Percentiles rank a stretch among this genome's conserved stretches.
Evolutionary conservation across 1,284 basidiomycete genomes (phyloP).

Genomic region (Tremellales sp.): DNA sequence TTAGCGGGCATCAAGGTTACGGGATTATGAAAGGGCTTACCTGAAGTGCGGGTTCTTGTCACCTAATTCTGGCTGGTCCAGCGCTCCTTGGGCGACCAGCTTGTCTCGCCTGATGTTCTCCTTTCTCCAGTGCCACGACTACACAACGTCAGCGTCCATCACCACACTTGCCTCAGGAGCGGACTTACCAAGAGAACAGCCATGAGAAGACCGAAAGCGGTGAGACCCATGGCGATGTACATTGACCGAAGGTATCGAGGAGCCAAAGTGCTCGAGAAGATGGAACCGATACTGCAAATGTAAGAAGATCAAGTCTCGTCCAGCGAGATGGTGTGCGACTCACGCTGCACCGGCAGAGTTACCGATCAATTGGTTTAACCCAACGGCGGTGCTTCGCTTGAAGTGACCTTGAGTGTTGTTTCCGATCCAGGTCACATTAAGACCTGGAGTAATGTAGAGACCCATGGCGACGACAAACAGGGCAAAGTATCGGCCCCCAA

Average conservation of each 20-base stretch:
- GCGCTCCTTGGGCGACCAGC: constrained; percentile 17
- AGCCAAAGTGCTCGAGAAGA: constrained; percentile 8
- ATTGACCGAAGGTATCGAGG: constrained; percentile 12
- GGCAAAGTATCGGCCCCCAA: constrained; percentile 17
- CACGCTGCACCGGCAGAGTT: constrained; percentile 22
- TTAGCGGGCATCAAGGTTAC: too few relatives aligned
- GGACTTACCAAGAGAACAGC: constrained; percentile 7
- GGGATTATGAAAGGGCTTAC: constrained; percentile 13
- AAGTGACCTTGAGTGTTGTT: constrained; percentile 25
- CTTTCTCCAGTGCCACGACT: neutral
- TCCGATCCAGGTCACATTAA: constrained; percentile 26
- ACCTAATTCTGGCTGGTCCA: constrained; percentile 20
- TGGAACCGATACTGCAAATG: constrained; percentile 10
- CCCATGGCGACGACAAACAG: constrained; percentile 22
- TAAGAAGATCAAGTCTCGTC: neutral
- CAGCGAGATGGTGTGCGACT: neutral
- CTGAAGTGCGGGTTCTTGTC: constrained; percentile 24
- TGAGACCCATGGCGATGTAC: constrained; percentile 16
- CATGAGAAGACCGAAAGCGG: constrained; percentile 10
- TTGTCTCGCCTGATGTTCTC: constrained; percentile 13
- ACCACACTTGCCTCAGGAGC: too few relatives aligned
- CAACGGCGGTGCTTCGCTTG: constrained; percentile 23
- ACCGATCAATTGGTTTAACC: constrained; percentile 32
- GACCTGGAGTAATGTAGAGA: constrained; percentile 26
- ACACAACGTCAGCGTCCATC: neutral